Evolutionary conservation across 345 rosid genomes (phyloP).

Genomic region (Aurinia saxatilis): DNA sequence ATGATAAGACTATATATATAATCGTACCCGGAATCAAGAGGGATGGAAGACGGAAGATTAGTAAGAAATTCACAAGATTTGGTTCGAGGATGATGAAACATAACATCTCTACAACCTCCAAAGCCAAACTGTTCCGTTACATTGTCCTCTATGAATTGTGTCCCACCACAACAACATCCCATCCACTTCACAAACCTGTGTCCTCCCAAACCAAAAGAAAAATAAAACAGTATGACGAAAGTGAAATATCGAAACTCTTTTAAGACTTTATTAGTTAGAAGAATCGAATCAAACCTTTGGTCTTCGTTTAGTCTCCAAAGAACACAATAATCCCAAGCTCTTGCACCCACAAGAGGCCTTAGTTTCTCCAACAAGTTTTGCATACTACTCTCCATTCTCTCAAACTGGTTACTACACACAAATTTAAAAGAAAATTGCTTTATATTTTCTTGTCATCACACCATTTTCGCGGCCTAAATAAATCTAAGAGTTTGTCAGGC

Average conservation of each 20-base stretch:
- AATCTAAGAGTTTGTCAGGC: neutral
- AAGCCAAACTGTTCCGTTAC: conserved; percentile 46
- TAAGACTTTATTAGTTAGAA: neutral
- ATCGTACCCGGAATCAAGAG: conserved; percentile 57
- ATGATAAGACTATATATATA: neutral
- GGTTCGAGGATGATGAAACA: conserved; percentile 58
- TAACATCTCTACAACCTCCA: conserved; percentile 59
- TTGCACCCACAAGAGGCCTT: conserved; percentile 58
- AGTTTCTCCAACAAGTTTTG: conserved; percentile 58
- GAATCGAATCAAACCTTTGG: conserved; percentile 58
- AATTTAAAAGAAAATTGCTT: neutral
- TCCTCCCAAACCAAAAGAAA: conserved; percentile 4
- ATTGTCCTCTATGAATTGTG: conserved; percentile 30
- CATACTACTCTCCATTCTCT: conserved; percentile 34
- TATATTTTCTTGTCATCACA: too few relatives aligned
- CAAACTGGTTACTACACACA: conserved; percentile 2
- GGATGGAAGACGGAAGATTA: conserved; percentile 55
- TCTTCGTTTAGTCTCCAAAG: conserved; percentile 77
- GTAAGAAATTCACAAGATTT: conserved; percentile 67
- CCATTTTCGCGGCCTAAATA: too few relatives aligned
- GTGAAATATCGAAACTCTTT: neutral
- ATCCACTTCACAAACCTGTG: conserved; percentile 54
- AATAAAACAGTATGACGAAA: conserved; percentile 5
- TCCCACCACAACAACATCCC: conserved; percentile 81
- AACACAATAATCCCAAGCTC: conserved; percentile 79